Evolutionary conservation across 129 eudicot genomes (phyloP).

Genomic region (Artemisia argyi): DNA sequence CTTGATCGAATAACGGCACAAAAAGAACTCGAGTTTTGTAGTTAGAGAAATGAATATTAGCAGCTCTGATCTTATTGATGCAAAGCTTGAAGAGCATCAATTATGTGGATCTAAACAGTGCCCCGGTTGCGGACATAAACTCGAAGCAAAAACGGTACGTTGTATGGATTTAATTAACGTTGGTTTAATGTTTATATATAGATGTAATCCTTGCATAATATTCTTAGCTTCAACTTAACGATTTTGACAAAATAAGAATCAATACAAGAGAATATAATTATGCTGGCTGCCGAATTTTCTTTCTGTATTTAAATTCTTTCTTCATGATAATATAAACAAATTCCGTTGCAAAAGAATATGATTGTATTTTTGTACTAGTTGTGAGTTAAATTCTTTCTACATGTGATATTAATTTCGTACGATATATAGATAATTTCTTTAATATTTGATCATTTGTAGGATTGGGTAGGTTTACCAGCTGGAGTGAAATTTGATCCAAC

Average conservation of each 20-base stretch:
- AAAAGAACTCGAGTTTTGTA: neutral
- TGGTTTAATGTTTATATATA: slow-evolving; percentile 19
- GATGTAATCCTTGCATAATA: slow-evolving; percentile 33
- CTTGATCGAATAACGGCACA: slow-evolving; percentile 23
- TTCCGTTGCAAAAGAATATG: slow-evolving; percentile 9
- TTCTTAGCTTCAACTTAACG: slow-evolving; percentile 66
- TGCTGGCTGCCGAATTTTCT: slow-evolving; percentile 25
- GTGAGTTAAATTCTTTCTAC: neutral
- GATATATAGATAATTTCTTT: slow-evolving; percentile 10
- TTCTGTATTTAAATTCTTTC: slow-evolving; percentile 17
- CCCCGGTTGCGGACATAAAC: slow-evolving; percentile 97
- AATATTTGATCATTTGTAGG: slow-evolving; percentile 36
- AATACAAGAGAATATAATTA: slow-evolving; percentile 44
- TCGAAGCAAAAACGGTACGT: slow-evolving; percentile 89
- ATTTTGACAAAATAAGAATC: slow-evolving; percentile 52
- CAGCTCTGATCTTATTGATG: slow-evolving; percentile 91
- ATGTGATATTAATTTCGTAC: neutral
- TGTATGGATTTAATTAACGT: slow-evolving; percentile 12
- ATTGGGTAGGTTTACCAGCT: slow-evolving; percentile 98
- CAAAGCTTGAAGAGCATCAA: slow-evolving; percentile 96
- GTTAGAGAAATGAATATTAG: slow-evolving; percentile 49
- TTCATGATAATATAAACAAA: slow-evolving; percentile 13
- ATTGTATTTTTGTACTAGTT: slow-evolving; percentile 28
- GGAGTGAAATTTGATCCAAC: slow-evolving; percentile 99
- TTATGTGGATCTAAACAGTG: slow-evolving; percentile 96